These are phyloP conservation scores for Epichloe hybrida DNA, from an alignment of 2,329 filamentous ascomycete species.

Conservation along the genomic window DNA sequence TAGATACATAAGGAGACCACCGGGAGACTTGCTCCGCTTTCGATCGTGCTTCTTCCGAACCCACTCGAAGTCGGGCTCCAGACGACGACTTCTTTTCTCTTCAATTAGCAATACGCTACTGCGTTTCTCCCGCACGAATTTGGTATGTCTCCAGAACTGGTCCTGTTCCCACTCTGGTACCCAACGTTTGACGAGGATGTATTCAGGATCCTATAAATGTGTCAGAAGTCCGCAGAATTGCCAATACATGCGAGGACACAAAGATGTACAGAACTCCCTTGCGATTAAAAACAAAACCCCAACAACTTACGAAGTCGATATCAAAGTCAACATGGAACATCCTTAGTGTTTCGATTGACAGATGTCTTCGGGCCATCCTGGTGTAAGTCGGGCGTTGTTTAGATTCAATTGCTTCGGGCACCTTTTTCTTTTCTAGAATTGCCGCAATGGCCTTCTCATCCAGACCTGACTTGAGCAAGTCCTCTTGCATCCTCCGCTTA, in stretches of 20 bases:
- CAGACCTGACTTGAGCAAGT: slow-evolving; percentile 44
- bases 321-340: slow-evolving; percentile 44
- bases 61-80: slow-evolving; percentile 38
- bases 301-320: slow-evolving; percentile 36
- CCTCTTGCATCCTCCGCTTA: slow-evolving; percentile 40
- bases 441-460: slow-evolving; percentile 45
- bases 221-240: neutral
- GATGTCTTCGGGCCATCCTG: slow-evolving; percentile 46
- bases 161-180: slow-evolving; percentile 60
- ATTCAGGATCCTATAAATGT: slow-evolving; percentile 45
- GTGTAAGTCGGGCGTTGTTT: slow-evolving; percentile 42
- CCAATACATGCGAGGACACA: too few relatives aligned
- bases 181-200: slow-evolving; percentile 60
- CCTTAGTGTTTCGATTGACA: slow-evolving; percentile 48
- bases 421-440: slow-evolving; percentile 43
- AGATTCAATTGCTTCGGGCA: slow-evolving; percentile 18
- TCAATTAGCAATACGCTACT: slow-evolving; percentile 34
- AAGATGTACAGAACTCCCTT: too few relatives aligned
- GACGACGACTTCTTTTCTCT: slow-evolving; percentile 27
- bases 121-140: slow-evolving; percentile 44
- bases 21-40: slow-evolving; percentile 41
- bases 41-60: slow-evolving; percentile 43
- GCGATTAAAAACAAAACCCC: too few relatives aligned
- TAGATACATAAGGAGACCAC: slow-evolving; percentile 40
- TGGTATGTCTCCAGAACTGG: slow-evolving; percentile 58